Base-by-base conservation (phyloP, 192 early-diverging fungal species). In the Jimgerdemannia lactiflua region DNA sequence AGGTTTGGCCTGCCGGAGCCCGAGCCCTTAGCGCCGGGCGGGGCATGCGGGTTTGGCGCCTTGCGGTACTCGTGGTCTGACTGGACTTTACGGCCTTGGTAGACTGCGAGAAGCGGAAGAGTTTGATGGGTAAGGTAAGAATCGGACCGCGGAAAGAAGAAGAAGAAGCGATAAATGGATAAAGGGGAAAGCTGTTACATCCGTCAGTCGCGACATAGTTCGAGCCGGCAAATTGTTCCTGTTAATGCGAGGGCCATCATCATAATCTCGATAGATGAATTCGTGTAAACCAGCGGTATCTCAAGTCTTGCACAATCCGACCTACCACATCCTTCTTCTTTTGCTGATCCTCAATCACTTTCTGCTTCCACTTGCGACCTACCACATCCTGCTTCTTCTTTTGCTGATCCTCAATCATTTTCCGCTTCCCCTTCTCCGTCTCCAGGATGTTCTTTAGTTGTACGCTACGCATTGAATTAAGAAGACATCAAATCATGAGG, bases 401-500 rank as follows among this genome's bases (percentile, higher is more conserved):
- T 29, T 29, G 0, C 29, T 1, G 29, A 29, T 29, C 29, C 29
- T 29, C 29, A 29, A 0, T 29, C 0, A 29, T 29, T 29, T 89
- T 85, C 17, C 91, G 86, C 78, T 92, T 94, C 39, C 91, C 94
- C 18, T 76, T 85, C 74, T 95, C 92, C 4, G 96, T 97, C 64
- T 90, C 92, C 75, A 92, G 89, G 67, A 94, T 95, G 72, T 95
- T 95, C 69, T 87, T 87, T 9, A 93, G 78, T 44, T 81, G 81
- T 67, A 81, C 83, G 71, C 87, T 87, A 75, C n/a, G 67, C 73
- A 40, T 54, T 70, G 66, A 78, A 54, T 3, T 77, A n/a, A n/a
- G n/a, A 14, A 59, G 29, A 29, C 1, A 29, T 29, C 29, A 29
- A 29, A 29, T 29, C 29, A 29, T 29, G 29, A 29, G 29, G 29